Percentiles rank a stretch among this genome's conserved stretches.
These are phyloP conservation scores for Euphrasia arctica DNA, from an alignment of 305 asterid genomes.

Conservation along the genomic window DNA sequence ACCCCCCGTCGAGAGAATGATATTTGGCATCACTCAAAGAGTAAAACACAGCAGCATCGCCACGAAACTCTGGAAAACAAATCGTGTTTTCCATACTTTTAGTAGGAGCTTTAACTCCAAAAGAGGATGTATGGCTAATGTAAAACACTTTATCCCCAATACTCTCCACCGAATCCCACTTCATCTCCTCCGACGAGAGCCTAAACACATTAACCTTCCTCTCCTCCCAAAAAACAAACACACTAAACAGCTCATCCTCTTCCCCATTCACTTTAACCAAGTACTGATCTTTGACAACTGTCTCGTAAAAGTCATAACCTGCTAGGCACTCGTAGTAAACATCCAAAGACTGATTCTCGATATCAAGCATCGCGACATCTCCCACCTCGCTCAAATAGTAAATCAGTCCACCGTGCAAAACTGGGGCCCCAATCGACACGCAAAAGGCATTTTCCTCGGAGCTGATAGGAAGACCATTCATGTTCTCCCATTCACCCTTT, in stretches of 20 bases:
- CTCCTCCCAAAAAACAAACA: background rate
- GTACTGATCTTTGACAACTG: background rate
- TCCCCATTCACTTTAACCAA: background rate
- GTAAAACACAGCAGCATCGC: no score
- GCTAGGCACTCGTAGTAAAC: background rate
- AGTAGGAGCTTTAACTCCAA: no score
- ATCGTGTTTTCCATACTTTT: no score
- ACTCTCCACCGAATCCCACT: no score
- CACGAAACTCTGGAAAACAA: no score
- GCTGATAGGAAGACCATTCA: background rate
- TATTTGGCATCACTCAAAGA: no score
- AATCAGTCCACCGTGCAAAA: background rate
- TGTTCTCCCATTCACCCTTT: background rate
- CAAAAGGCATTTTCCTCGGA: background rate
- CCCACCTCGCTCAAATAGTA: background rate
- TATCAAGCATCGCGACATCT: background rate
- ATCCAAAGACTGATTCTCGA: background rate
- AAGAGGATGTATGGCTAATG: no score
- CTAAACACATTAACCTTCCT: background rate
- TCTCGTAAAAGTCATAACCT: background rate
- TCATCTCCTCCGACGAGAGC: background rate
- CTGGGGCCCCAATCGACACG: background rate
- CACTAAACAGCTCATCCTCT: background rate
- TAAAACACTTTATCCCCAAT: no score
- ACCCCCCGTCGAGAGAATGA: no score